These are phyloP conservation scores for Camellia sinensis DNA, from an alignment of 148 eudicot genomes.

Conservation along the genomic window DNA sequence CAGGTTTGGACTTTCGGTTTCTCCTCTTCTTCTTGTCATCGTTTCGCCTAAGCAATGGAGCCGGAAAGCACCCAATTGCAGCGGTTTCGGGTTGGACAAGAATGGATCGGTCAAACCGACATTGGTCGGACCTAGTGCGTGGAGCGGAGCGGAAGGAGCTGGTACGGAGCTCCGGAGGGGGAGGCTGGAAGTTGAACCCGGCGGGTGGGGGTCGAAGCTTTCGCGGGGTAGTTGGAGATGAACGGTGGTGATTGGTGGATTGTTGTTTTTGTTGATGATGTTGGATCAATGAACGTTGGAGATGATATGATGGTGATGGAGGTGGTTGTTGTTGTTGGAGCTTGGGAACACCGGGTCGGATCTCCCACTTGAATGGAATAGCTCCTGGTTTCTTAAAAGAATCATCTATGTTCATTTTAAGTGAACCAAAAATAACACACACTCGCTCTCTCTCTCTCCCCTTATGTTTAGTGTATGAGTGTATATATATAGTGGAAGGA, in stretches of 20 bases:
- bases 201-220: conserved; percentile 53
- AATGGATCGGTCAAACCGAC: neutral
- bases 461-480: too few species aligned
- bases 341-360: conserved; percentile 69
- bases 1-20: conserved; percentile 11
- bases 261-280: conserved; percentile 1
- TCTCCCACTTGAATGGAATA: conserved; percentile 70
- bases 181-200: conserved; percentile 26
- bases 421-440: neutral
- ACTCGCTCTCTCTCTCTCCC: neutral
- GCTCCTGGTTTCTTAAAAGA: conserved; percentile 54
- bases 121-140: conserved; percentile 13
- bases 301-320: neutral
- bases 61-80: conserved; percentile 33
- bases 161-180: conserved; percentile 20
- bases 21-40: conserved; percentile 18
- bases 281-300: neutral
- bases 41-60: conserved; percentile 25
- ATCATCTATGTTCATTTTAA: conserved; percentile 37
- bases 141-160: conserved; percentile 23
- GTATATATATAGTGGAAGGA: neutral
- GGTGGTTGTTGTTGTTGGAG: conserved; percentile 16
- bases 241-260: conserved; percentile 8
- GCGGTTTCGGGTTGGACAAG: conserved; percentile 21
- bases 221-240: conserved; percentile 16